These are phyloP conservation scores for Parmales sp. DNA, from an alignment of 108 stramenopile genomes.

Conservation along the genomic window DNA sequence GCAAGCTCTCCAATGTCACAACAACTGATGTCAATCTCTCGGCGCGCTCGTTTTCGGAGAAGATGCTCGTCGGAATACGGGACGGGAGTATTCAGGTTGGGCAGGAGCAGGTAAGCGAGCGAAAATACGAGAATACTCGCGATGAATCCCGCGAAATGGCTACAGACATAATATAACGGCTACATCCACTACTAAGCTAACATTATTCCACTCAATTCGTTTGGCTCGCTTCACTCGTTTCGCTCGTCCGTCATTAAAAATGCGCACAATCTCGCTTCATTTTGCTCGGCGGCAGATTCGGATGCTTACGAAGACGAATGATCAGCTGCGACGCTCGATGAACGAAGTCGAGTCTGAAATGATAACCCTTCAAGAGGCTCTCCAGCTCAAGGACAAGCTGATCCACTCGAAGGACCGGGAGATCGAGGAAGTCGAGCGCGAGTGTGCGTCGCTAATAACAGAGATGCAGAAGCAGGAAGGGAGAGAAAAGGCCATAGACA, in stretches of 20 bases:
- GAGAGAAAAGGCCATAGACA: background rate
- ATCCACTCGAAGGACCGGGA: conserved; percentile 4
- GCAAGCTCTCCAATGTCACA: background rate
- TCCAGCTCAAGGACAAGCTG: background rate
- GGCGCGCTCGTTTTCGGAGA: background rate
- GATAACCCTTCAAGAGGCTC: background rate
- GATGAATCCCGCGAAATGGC: too few species aligned
- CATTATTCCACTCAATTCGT: too few species aligned
- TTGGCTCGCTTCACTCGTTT: too few species aligned
- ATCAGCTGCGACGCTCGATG: background rate
- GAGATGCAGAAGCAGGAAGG: conserved; percentile 10
- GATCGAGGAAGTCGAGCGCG: background rate
- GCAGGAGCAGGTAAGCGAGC: too few species aligned
- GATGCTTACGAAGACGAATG: conserved; percentile 1
- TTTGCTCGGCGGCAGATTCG: background rate
- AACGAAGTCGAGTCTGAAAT: conserved; percentile 9
- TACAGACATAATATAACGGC: too few species aligned
- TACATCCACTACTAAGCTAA: too few species aligned
- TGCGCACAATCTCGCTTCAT: too few species aligned
- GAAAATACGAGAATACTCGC: too few species aligned
- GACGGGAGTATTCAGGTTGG: background rate
- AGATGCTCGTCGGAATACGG: conserved; percentile 1
- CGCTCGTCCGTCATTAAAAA: too few species aligned
- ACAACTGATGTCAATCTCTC: background rate
- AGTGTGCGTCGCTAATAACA: background rate